Evolutionary conservation across 306 rosid genomes (phyloP).

Genomic region (Argentina anserina): DNA sequence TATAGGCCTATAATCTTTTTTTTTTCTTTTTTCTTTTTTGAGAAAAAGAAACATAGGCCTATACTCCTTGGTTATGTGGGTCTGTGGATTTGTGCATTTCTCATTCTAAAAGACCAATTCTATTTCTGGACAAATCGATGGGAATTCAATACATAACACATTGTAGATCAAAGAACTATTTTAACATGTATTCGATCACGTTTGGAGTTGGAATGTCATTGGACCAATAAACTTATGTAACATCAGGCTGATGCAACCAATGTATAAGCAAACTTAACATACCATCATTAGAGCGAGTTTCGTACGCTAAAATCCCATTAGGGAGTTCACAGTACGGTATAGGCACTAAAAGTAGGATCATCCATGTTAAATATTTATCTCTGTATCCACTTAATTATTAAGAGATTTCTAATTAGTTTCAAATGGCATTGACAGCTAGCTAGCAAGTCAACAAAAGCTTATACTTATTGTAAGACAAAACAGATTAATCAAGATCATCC

Average conservation of each 20-base stretch:
- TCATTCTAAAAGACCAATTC: slow-evolving; percentile 5
- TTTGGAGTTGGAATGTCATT: slow-evolving; percentile 19
- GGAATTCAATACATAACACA: not conserved
- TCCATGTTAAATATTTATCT: not conserved
- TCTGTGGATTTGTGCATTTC: slow-evolving; percentile 14
- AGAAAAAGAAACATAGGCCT: too few relatives aligned
- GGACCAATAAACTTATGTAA: slow-evolving; percentile 29
- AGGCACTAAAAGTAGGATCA: slow-evolving; percentile 30
- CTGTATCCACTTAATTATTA: not conserved
- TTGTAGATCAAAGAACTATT: slow-evolving; percentile 4
- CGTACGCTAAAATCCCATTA: slow-evolving; percentile 27
- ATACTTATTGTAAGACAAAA: not conserved
- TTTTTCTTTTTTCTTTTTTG: too few relatives aligned
- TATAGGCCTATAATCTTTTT: too few relatives aligned
- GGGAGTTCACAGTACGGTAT: slow-evolving; percentile 28
- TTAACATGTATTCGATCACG: slow-evolving; percentile 17
- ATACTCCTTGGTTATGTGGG: slow-evolving; percentile 25
- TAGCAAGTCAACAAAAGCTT: not conserved
- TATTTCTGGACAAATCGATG: not conserved
- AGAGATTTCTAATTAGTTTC: not conserved
- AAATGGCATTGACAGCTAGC: not conserved
- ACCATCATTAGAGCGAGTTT: slow-evolving; percentile 3
- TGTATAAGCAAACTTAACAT: slow-evolving; percentile 17
- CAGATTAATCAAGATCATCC: not conserved
- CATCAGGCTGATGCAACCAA: slow-evolving; percentile 31